phyloP scores from a whole-genome alignment of 2,329 filamentous ascomycete genomes.

The Botrytis porri region DNA sequence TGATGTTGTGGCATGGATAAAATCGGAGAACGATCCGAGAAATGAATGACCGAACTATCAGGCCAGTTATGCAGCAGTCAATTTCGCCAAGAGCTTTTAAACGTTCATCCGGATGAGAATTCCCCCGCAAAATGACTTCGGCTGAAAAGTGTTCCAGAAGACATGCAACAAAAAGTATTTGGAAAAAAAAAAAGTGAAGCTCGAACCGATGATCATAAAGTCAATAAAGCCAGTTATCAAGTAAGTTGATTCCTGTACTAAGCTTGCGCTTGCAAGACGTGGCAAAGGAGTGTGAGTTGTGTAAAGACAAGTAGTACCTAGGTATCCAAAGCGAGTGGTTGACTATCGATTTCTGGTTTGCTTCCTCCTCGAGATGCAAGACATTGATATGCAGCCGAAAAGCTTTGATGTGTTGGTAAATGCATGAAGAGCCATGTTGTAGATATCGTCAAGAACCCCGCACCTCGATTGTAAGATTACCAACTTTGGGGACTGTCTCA shows the following conservation, averaged over 20 bases:
- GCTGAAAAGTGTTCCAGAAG: conserved; percentile 21
- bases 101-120: conserved; percentile 18
- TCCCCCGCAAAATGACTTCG: conserved; percentile 12
- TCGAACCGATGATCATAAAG: background rate
- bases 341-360: background rate
- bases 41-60: background rate
- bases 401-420: background rate
- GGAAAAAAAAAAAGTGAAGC: background rate
- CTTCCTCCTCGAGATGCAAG: background rate
- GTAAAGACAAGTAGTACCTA: background rate
- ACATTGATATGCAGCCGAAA: background rate
- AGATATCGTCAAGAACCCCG: background rate
- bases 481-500: background rate
- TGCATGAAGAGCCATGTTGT: background rate
- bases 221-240: background rate
- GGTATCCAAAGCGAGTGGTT: background rate
- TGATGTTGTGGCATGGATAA: conserved; percentile 1
- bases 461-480: background rate
- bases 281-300: background rate
- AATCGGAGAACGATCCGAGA: background rate
- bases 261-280: background rate
- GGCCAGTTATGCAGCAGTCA: conserved; percentile 10
- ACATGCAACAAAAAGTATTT: conserved; percentile 15
- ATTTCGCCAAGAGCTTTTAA: conserved; percentile 11
- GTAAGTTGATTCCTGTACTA: background rate